A percentile compares a stretch with the other conserved stretches of the same genome.
Evolutionary conservation across 2,329 filamentous ascomycete species (phyloP).

Genomic region (Claviceps capensis): DNA sequence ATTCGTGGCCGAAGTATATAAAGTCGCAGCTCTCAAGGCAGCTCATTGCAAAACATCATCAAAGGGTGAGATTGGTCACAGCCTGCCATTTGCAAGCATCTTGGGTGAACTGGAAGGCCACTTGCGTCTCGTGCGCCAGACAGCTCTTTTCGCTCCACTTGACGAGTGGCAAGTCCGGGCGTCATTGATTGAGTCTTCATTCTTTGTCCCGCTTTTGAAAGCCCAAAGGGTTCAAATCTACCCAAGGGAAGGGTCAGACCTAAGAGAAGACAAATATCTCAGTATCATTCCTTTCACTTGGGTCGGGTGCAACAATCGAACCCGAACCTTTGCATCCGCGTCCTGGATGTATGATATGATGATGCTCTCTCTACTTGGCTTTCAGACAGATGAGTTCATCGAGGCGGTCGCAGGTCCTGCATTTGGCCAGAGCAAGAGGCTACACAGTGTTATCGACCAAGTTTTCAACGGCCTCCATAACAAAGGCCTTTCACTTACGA

Average conservation of each 20-base stretch:
- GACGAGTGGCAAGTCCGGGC: conserved; percentile 1
- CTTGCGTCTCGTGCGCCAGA: not conserved
- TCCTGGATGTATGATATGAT: conserved; percentile 6
- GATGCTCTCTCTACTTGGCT: conserved; percentile 4
- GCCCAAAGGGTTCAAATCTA: not conserved
- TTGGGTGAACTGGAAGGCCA: not conserved
- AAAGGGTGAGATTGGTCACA: not conserved
- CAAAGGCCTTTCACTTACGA: not conserved
- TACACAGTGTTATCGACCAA: not conserved
- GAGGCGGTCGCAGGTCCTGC: conserved; percentile 4
- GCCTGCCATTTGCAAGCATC: not conserved
- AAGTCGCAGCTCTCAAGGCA: conserved; percentile 7
- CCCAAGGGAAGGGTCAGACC: not conserved
- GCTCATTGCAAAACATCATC: not conserved
- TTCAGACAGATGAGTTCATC: conserved; percentile 7
- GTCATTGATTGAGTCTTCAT: conserved; percentile 2
- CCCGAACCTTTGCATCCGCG: not conserved
- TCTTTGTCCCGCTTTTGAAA: not conserved
- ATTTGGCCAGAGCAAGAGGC: not conserved
- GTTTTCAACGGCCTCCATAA: not conserved
- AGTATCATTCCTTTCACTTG: conserved; percentile 6
- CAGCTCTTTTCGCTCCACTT: not conserved
- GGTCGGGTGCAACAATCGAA: conserved; percentile 3
- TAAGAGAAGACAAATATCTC: conserved; percentile 4
- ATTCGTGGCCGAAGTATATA: conserved; percentile 6